phyloP scores from a whole-genome alignment of 345 rosid species.

The Raphanus raphanistrum region DNA sequence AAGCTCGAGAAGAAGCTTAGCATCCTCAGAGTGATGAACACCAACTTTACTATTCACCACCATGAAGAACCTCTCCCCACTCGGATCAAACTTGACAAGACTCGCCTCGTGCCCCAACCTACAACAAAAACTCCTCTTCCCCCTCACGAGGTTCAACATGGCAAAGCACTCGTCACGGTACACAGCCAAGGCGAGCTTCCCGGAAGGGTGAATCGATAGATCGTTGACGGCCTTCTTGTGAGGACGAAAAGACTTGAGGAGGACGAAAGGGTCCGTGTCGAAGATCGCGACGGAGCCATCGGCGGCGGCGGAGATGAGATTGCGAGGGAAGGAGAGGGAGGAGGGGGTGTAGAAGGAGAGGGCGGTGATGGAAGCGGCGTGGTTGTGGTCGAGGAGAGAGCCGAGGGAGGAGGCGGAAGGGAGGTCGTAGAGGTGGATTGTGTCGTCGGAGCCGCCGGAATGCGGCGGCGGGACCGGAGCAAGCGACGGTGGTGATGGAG shows the following conservation, averaged over 20 bases:
- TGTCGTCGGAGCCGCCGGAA: slow-evolving; percentile 78
- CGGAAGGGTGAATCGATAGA: slow-evolving; percentile 73
- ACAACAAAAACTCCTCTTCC: slow-evolving; percentile 78
- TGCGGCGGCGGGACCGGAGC: slow-evolving; percentile 82
- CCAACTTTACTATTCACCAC: slow-evolving; percentile 59
- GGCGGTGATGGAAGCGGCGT: slow-evolving; percentile 68
- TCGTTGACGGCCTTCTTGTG: slow-evolving; percentile 75
- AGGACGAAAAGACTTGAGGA: slow-evolving; percentile 61
- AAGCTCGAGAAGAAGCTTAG: slow-evolving; percentile 63
- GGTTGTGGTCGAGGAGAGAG: slow-evolving; percentile 62
- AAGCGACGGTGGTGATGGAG: slow-evolving; percentile 75
- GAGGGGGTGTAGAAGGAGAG: slow-evolving; percentile 82
- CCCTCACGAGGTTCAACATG: slow-evolving; percentile 86
- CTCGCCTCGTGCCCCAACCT: slow-evolving; percentile 69
- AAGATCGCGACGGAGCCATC: slow-evolving; percentile 83
- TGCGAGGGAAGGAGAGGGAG: slow-evolving; percentile 76
- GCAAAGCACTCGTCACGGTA: slow-evolving; percentile 82
- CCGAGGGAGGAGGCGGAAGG: slow-evolving; percentile 84
- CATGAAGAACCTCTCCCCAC: slow-evolving; percentile 76
- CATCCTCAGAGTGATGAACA: slow-evolving; percentile 86
- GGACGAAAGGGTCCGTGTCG: slow-evolving; percentile 82
- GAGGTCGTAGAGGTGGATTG: slow-evolving; percentile 84
- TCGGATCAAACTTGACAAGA: slow-evolving; percentile 56
- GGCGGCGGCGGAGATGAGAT: slow-evolving; percentile 75
- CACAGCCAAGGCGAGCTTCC: slow-evolving; percentile 77